Percentiles rank a stretch among this genome's conserved stretches.
These are phyloP conservation scores for Globisporangium solare DNA, from an alignment of 352 stramenopile species.

Conservation along the genomic window DNA sequence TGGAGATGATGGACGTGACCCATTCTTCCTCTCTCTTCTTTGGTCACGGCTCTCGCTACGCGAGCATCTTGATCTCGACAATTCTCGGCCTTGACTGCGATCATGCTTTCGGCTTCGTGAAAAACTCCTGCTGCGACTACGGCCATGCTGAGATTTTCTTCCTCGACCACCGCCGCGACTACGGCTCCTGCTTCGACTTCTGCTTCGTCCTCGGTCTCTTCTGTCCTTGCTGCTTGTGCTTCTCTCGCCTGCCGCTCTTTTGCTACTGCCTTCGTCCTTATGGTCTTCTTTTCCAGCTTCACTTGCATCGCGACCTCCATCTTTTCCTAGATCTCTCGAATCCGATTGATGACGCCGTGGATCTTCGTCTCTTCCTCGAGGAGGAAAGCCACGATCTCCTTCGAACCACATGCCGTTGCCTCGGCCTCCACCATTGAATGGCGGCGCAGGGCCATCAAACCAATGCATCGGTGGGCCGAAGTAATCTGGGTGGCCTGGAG, in stretches of 20 bases:
- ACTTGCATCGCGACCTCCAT: conserved; percentile 16
- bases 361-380: conserved; percentile 38
- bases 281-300: conserved; percentile 18
- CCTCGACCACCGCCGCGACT: conserved; percentile 22
- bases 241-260: conserved; percentile 3
- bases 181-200: conserved; percentile 26
- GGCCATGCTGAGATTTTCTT: conserved; percentile 13
- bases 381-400: conserved; percentile 28
- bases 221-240: conserved; percentile 1
- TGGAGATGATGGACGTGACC: conserved; percentile 10
- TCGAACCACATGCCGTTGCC: conserved; percentile 43
- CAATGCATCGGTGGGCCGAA: conserved; percentile 62
- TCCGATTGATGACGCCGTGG: conserved; percentile 37
- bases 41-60: conserved; percentile 42
- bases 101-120: conserved; percentile 37
- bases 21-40: conserved; percentile 8
- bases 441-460: conserved; percentile 59
- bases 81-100: conserved; percentile 27
- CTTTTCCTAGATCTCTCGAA: conserved; percentile 31
- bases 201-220: conserved; percentile 30
- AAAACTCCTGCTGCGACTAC: conserved; percentile 50
- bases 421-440: conserved; percentile 38
- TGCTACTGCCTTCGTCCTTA: conserved; percentile 27
- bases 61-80: conserved; percentile 32
- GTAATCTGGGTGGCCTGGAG: conserved; percentile 71